Evolutionary conservation across 306 rosid genomes (phyloP), one percentile per base, ranked within the genome.

Genomic region (Corylus americana): DNA sequence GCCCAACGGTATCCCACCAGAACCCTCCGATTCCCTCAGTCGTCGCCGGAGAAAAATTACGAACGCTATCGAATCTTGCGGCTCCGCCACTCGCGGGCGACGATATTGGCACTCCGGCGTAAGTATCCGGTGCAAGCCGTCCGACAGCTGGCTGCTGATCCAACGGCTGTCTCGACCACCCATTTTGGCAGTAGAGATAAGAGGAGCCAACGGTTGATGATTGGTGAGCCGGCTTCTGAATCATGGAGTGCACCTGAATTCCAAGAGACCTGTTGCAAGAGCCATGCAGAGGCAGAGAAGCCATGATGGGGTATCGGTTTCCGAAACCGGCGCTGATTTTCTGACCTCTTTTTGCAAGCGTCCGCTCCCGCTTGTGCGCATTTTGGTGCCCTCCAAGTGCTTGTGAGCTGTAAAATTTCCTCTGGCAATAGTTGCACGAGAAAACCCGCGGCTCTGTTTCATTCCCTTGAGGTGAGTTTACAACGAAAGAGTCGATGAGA

Each of bases 321-420:
- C 84, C 88, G 77, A 81, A 88, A 72, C 76, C 48, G 16, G 83
- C 70, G 76, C 78, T 79, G 37, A 47, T 59, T 78, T 75, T 86
- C 63, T 79, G 87, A n/a, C 90, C 86, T 78, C 92, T 91, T 73
- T 92, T 94, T 0, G 89, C 94, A 4, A 94, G 77, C 14, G 87
- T 94, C 70, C 98, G 86, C 83, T 94, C 97, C n/a, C 98, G 80
- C 57, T 94, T 94, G 45, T 94, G 98, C 14, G 98, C 97, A 82
- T 94, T 94, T 71, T 94, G 98, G 85, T 94, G 98, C 6, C 98
- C 98, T 5, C 98, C 98, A 44, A 94, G 98, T 48, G 98, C 98
- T 78, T 92, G 98, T 3, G 98, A 94, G 37, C 97, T 92, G 80
- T 92, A 92, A 63, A 94, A 94, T 79, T 92, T 92, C 70, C 98